Evolutionary conservation across 2,329 filamentous ascomycete genomes (phyloP).

Genomic region (Stagonosporopsis rhizophila): DNA sequence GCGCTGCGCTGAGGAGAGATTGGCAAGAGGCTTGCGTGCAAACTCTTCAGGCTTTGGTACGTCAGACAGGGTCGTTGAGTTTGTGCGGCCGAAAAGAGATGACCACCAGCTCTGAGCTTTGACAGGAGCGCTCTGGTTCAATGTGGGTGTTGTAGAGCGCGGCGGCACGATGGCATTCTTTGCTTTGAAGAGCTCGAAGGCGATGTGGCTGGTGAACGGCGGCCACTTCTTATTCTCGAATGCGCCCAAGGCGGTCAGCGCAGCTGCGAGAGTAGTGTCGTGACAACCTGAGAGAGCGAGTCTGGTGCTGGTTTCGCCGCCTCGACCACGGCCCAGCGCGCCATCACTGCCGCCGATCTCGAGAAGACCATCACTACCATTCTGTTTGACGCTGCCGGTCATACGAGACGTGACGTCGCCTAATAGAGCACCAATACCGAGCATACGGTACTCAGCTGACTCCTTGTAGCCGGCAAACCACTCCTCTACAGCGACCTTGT

Average conservation of each 20-base stretch:
- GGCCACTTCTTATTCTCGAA: constrained; percentile 81
- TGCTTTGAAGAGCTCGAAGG: constrained; percentile 84
- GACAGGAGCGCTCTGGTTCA: constrained; percentile 11
- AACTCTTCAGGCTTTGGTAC: constrained; percentile 53
- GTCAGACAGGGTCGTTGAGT: constrained; percentile 12
- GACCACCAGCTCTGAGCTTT: constrained; percentile 47
- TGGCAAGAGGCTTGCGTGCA: constrained; percentile 64
- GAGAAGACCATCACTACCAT: constrained; percentile 49
- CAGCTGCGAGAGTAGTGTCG: constrained; percentile 87
- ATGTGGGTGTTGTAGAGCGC: not conserved
- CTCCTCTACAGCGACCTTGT: constrained; percentile 81
- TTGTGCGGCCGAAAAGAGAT: constrained; percentile 43
- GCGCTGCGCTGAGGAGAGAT: constrained; percentile 66
- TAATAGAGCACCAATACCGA: constrained; percentile 85
- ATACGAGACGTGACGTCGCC: constrained; percentile 75
- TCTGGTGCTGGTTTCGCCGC: constrained; percentile 64
- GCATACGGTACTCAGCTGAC: constrained; percentile 81
- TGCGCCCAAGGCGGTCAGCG: constrained; percentile 79
- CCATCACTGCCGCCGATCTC: constrained; percentile 48
- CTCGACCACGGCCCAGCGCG: constrained; percentile 50
- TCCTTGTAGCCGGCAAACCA: constrained; percentile 91
- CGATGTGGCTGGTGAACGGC: constrained; percentile 90
- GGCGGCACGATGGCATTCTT: constrained; percentile 27
- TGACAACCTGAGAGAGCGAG: constrained; percentile 87
- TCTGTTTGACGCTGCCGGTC: constrained; percentile 47